Percentiles rank a stretch among this genome's conserved stretches.
Conservation (phyloP, 495 filamentous ascomycete genomes). For the Neurospora cerealis region DNA sequence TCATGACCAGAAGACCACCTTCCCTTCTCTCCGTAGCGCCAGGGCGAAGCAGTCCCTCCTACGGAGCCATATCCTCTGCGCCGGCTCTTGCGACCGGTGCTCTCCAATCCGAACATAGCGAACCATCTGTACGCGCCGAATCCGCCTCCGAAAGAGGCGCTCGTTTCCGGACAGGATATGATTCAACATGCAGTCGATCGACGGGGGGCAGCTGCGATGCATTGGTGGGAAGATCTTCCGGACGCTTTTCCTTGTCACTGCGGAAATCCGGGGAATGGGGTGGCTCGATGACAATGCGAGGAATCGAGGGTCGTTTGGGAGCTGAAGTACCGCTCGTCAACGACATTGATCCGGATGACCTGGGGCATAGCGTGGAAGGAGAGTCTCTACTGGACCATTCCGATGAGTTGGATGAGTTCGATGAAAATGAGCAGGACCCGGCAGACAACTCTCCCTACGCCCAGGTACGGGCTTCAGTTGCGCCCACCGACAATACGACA, state of each 20-base stretch:
- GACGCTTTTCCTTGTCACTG: background rate
- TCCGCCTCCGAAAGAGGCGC: background rate
- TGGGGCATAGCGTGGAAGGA: constrained; percentile 19
- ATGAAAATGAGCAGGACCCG: constrained; percentile 38
- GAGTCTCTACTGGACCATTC: constrained; percentile 6
- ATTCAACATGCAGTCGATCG: background rate
- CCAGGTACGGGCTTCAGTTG: constrained; percentile 69
- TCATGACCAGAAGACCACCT: constrained; percentile 47
- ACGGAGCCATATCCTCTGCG: constrained; percentile 42
- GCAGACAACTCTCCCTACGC: constrained; percentile 57
- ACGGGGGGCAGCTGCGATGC: background rate
- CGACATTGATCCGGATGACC: constrained; percentile 20
- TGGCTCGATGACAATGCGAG: constrained; percentile 29
- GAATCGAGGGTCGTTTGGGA: constrained; percentile 37
- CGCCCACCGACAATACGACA: constrained; percentile 58
- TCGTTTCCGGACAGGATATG: background rate
- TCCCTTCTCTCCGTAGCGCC: constrained; percentile 47
- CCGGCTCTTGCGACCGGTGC: background rate
- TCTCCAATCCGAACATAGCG: background rate
- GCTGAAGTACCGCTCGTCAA: constrained; percentile 29
- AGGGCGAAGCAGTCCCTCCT: constrained; percentile 45
- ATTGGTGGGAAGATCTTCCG: background rate
- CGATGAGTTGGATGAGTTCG: constrained; percentile 19
- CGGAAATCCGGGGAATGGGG: constrained; percentile 32
- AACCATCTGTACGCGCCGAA: background rate